Evolutionary conservation across 2,329 filamentous ascomycete species (phyloP), one percentile per base, ranked within the genome.

Genomic region (Exophiala viscosa): DNA sequence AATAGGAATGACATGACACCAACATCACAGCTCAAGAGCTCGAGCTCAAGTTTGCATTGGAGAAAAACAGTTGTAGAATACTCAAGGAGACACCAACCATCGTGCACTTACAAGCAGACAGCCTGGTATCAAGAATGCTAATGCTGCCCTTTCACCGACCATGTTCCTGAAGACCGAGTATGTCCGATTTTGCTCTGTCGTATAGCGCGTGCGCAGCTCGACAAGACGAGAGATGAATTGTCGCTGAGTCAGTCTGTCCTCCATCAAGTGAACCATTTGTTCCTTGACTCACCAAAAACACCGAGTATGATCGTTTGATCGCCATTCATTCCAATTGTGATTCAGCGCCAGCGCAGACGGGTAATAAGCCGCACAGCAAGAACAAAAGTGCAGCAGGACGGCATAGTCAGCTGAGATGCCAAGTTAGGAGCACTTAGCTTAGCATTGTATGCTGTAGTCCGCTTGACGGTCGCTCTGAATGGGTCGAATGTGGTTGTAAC

Each of bases 21-120:
- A 36, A 15, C 34, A 36, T 5, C 5, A 36, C 34, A 5, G 34
- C 11, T 13, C 11, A 10, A 36, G n/a, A n/a, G n/a, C 23, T 28
- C n/a, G n/a, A n/a, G 23, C 8, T 5, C 23, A 28, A 36, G 14
- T 36, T 36, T 36, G 34, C 34, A 42, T 23, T 42, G 20, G 13
- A n/a, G 20, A 28, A 23, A 11, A 14, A 42, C 9, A n/a, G 11
- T 31, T 18, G 9, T 40, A 31, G 9, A 28, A 23, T 23, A 23
- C 7, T 9, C 15, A 53, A 23, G 41, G 46, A 56, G 50, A 50
- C 54, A 57, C 54, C 54, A 50, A 57, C 54, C 54, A 28, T 54
- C 50, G 53, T 48, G 50, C 50, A 57, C 54, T 57, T 57, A 57
- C 54, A 57, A 53, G 54, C 54, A 57, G 53, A 50, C 54, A 57